These are phyloP conservation scores for Pyrenophora seminiperda DNA, from an alignment of 2,329 filamentous ascomycete species.

Conservation along the genomic window DNA sequence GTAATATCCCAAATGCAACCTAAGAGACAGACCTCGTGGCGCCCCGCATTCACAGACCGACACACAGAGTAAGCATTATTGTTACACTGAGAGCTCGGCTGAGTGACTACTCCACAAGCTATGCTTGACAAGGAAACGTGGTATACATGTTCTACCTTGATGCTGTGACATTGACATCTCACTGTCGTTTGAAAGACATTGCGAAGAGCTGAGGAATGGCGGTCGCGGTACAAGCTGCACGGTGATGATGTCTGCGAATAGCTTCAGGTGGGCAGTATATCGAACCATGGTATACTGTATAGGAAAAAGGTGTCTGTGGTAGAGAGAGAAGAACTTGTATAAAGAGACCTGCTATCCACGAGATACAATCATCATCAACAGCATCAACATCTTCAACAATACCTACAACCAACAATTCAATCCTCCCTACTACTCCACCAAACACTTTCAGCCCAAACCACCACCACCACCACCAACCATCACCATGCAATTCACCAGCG, in stretches of 20 bases:
- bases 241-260: slow-evolving; percentile 5
- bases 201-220: slow-evolving; percentile 6
- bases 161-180: neutral
- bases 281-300: neutral
- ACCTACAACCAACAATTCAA: slow-evolving; percentile 9
- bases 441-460: neutral
- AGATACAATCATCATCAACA: slow-evolving; percentile 2
- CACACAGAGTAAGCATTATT: neutral
- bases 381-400: neutral
- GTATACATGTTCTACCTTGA: neutral
- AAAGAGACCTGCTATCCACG: slow-evolving; percentile 1
- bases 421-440: neutral
- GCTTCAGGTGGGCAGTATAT: slow-evolving; percentile 5
- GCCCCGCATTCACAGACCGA: neutral
- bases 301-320: neutral
- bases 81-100: neutral
- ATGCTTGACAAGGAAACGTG: neutral
- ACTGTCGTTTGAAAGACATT: neutral
- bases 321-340: neutral
- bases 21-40: neutral
- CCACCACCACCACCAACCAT: neutral
- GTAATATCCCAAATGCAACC: too few relatives aligned
- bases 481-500: slow-evolving; percentile 23
- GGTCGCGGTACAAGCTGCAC: slow-evolving; percentile 1
- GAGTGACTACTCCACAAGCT: slow-evolving; percentile 5